These are phyloP conservation scores for Bacterosira constricta DNA, from an alignment of 108 stramenopile species.

Conservation along the genomic window DNA sequence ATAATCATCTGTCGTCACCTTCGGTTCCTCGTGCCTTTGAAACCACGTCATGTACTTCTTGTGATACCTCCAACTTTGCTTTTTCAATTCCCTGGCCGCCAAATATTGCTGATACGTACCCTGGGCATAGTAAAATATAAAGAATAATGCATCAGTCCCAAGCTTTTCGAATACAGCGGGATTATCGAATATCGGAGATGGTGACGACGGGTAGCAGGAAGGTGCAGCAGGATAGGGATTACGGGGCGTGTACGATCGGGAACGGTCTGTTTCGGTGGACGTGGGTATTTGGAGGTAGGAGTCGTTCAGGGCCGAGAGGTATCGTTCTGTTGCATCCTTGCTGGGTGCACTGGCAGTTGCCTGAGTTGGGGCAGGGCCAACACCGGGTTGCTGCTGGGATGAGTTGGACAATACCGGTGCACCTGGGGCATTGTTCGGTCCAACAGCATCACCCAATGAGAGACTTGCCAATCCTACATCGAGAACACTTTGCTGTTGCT, in stretches of 20 bases:
- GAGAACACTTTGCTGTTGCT: constrained; percentile 50
- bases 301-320: constrained; percentile 54
- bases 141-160: constrained; percentile 97
- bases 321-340: constrained; percentile 42
- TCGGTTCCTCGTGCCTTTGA: constrained; percentile 96
- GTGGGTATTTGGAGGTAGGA: constrained; percentile 80
- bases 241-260: constrained; percentile 83
- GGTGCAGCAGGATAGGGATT: constrained; percentile 92
- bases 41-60: constrained; percentile 99
- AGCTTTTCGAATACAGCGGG: constrained; percentile 96
- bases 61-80: constrained; percentile 99
- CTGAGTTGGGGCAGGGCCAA: constrained; percentile 8
- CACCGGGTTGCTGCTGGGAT: constrained; percentile 6
- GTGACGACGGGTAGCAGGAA: constrained; percentile 87
- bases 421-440: constrained; percentile 13
- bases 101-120: constrained; percentile 98
- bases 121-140: constrained; percentile 98
- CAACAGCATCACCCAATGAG: constrained; percentile 36
- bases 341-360: constrained; percentile 13
- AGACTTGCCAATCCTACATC: constrained; percentile 69
- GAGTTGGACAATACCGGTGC: constrained; percentile 14
- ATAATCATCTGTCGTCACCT: constrained; percentile 97
- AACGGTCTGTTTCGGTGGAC: constrained; percentile 67
- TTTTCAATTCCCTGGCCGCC: constrained; percentile 97
- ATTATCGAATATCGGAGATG: constrained; percentile 89